Base-by-base conservation (phyloP, 768 basidiomycete species). In the Tricholoma bakamatsutake region DNA sequence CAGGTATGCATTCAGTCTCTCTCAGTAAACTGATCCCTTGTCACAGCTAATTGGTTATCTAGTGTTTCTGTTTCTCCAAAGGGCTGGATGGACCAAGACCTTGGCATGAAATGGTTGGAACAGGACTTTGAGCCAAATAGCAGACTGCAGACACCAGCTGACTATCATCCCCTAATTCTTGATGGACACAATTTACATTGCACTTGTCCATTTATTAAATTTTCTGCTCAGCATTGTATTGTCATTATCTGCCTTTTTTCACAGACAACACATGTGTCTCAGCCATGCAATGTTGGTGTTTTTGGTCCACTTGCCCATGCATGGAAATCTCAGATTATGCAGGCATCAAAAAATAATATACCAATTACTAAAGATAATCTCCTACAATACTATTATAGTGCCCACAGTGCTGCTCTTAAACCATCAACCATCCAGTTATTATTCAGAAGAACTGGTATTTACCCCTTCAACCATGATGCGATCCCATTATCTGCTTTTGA, bases 291-390 rank as follows among this genome's bases (percentile, higher is more conserved):
- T 62, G 71, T 74, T 43, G 65, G 69, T 18, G 66, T 72, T 8
- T 76, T 76, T 57, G 66, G 72, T 1, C 73, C 73, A n/a, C 65
- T 76, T 6, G 62, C 65, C 35, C 39, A 46, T 0, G 34, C 56
- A 27, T 73, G 72, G 72, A 68, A 68, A 48, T 35, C 59, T 15
- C 40, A 61, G 42, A 66, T 72, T 9, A 68, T 1, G 0, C 21
- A 49, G 27, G 48, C 48, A 9, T 28, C 48, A 15, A 28, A 49
- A 17, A 15, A 49, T 1, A 27, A 49, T 15, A 57, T 57, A 1
- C 2, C 24, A 6, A 61, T 61, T 12, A 45, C 27, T 28, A 62
- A 62, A 31, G 13, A 17, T 3, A 59, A 62, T 51, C 47, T 60
- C 1, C 28, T 60, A 2, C 11, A 18, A 4, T 35, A 58, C 49